Evolutionary conservation across 116 monocot species (phyloP).

Genomic region (Iris pallida): DNA sequence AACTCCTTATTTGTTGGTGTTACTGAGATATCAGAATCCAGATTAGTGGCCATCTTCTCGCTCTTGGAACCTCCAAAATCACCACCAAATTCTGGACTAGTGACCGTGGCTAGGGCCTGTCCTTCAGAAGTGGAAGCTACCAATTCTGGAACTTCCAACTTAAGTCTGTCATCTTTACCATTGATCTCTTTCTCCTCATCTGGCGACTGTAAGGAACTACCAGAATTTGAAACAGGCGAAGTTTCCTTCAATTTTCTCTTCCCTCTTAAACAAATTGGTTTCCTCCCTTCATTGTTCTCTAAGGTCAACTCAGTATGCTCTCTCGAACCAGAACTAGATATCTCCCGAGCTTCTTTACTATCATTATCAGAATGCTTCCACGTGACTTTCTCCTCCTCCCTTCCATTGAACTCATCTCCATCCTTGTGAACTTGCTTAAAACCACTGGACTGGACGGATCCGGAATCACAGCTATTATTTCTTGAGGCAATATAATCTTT

Average conservation of each 20-base stretch:
- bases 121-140: not conserved
- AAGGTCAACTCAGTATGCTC: conserved; percentile 3
- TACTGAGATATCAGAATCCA: conserved; percentile 1
- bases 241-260: conserved; percentile 1
- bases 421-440: not conserved
- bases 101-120: not conserved
- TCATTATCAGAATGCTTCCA: not conserved
- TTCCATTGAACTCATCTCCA: conserved; percentile 9
- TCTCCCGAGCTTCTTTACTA: conserved; percentile 7
- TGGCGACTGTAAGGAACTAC: not conserved
- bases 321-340: conserved; percentile 13
- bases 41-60: not conserved
- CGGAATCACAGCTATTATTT: not conserved
- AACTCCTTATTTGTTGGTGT: not conserved
- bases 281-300: not conserved
- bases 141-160: not conserved
- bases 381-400: not conserved
- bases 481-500: not conserved
- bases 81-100: not conserved
- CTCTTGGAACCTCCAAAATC: not conserved
- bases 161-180: not conserved
- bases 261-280: not conserved
- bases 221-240: conserved; percentile 7
- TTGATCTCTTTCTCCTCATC: conserved; percentile 1
- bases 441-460: not conserved